These are phyloP conservation scores for Vachellia pachyceras DNA, from an alignment of 306 rosid species.

Conservation along the genomic window DNA sequence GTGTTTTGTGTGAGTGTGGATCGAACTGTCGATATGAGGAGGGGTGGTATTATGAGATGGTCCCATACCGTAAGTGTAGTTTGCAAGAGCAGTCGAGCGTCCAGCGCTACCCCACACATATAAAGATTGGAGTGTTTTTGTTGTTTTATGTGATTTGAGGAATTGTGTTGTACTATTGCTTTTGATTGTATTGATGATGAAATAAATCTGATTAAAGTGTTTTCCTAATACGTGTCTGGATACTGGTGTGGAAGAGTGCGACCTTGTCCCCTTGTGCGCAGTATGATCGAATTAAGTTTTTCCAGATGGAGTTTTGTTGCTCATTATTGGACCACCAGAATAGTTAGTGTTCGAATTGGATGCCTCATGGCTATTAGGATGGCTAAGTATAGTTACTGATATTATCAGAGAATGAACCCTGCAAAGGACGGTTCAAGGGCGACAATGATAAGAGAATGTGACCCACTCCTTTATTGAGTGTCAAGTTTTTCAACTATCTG, in stretches of 20 bases:
- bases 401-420: neutral
- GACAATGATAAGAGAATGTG: constrained; percentile 26
- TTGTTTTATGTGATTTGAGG: constrained; percentile 32
- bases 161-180: constrained; percentile 17
- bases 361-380: neutral
- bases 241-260: neutral
- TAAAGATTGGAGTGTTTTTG: constrained; percentile 45
- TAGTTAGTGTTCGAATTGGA: neutral
- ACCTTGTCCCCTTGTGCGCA: constrained; percentile 30
- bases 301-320: constrained; percentile 18
- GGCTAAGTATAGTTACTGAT: neutral
- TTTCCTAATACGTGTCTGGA: constrained; percentile 37
- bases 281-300: constrained; percentile 25
- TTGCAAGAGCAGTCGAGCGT: constrained; percentile 54
- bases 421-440: neutral
- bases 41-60: constrained; percentile 68
- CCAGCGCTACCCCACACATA: constrained; percentile 37
- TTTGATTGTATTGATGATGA: constrained; percentile 7
- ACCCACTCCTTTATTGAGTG: neutral
- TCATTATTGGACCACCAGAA: constrained; percentile 32
- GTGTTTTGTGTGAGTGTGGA: neutral
- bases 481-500: neutral
- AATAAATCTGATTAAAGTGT: constrained; percentile 42
- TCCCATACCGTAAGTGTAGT: constrained; percentile 47
- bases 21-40: neutral